phyloP scores from a whole-genome alignment of 2,329 filamentous ascomycete genomes.

The Cercospora sp. region DNA sequence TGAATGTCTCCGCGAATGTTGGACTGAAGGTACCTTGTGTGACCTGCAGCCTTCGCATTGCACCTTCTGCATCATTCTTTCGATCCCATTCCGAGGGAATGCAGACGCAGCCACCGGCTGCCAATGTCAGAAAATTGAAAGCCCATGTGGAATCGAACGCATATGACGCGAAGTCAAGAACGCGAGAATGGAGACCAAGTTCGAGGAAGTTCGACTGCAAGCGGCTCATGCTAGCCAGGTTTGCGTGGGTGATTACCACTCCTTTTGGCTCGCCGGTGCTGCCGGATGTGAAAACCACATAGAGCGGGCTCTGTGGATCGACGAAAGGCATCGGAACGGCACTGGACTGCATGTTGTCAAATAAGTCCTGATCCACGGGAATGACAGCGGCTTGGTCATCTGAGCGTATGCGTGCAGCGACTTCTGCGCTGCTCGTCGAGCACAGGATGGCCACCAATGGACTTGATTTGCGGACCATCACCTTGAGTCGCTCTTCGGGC shows the following conservation, averaged over 20 bases:
- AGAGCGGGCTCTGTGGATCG: background rate
- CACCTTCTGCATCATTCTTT: background rate
- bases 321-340: background rate
- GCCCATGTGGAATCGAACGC: background rate
- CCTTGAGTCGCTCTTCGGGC: slow-evolving; percentile 17
- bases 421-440: background rate
- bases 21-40: slow-evolving; percentile 1
- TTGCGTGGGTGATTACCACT: background rate
- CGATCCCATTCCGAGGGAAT: background rate
- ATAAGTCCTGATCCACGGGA: background rate
- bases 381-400: background rate
- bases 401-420: background rate
- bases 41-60: background rate
- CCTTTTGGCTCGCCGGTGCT: slow-evolving; percentile 18
- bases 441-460: background rate
- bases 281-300: slow-evolving; percentile 13
- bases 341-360: background rate
- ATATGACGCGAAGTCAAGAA: background rate
- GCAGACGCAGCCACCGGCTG: background rate
- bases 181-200: background rate
- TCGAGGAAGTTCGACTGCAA: background rate
- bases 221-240: background rate
- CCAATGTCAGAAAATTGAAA: background rate
- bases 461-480: background rate
- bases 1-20: slow-evolving; percentile 1